These are phyloP conservation scores for Leccinum pachyderme DNA, from an alignment of 1,284 basidiomycete species.

Conservation along the genomic window DNA sequence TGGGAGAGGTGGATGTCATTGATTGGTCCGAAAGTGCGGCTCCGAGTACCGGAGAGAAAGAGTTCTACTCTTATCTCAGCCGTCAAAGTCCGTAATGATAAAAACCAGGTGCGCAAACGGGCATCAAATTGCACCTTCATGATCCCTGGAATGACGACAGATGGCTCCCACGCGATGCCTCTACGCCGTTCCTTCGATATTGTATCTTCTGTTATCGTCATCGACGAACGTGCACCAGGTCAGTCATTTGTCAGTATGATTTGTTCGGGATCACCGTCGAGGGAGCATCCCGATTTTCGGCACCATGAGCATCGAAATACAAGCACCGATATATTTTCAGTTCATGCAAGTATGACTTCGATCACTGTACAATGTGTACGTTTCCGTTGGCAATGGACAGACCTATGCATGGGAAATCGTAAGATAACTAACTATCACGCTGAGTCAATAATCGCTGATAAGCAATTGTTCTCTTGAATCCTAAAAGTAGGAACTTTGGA, in stretches of 20 bases:
- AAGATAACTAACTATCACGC: background rate
- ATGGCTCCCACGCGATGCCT: background rate
- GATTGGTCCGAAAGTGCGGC: conserved; percentile 12
- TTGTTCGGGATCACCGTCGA: conserved; percentile 11
- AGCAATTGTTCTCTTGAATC: background rate
- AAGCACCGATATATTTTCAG: background rate
- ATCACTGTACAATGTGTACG: background rate
- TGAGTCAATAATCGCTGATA: background rate
- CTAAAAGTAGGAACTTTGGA: background rate
- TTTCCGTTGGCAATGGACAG: background rate
- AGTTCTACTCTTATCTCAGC: conserved; percentile 5
- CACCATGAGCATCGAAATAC: background rate
- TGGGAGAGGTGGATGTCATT: conserved; percentile 11
- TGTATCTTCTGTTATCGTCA: background rate
- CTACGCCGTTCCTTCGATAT: background rate
- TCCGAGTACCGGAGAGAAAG: conserved; percentile 5
- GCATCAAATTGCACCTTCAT: background rate
- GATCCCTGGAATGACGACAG: background rate
- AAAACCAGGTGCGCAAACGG: background rate
- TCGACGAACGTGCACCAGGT: background rate
- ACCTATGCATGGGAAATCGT: background rate
- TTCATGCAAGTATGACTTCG: background rate
- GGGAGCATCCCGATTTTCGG: background rate
- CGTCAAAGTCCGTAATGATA: conserved; percentile 5
- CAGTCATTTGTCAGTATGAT: background rate